phyloP scores from a whole-genome alignment of 164 flowering plant genomes.

The Vitis rotundifolia region DNA sequence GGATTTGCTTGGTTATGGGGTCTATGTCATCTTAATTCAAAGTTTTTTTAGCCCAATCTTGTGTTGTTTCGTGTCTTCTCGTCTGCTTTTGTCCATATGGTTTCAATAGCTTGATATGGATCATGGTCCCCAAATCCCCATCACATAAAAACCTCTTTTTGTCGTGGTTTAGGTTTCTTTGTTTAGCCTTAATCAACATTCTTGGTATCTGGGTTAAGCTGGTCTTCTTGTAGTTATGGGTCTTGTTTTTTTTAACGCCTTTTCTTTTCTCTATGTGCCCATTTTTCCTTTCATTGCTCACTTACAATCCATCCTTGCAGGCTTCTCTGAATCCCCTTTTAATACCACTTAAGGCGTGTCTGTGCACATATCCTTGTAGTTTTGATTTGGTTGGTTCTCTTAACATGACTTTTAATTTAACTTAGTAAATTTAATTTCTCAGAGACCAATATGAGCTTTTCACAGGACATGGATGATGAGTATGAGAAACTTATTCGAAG shows the following conservation, averaged over 20 bases:
- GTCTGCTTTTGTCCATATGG: background rate
- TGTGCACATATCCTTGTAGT: no score
- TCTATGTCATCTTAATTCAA: no score
- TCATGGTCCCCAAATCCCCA: no score
- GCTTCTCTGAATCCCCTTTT: no score
- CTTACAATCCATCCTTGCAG: no score
- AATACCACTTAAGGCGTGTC: no score
- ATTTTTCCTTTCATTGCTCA: slow-evolving; percentile 4
- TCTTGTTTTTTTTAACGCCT: slow-evolving; percentile 7
- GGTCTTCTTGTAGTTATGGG: slow-evolving; percentile 4
- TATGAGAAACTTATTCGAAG: slow-evolving; percentile 83
- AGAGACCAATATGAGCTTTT: slow-evolving; percentile 53
- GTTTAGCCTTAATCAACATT: background rate
- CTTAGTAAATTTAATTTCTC: slow-evolving; percentile 4
- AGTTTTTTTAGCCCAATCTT: no score
- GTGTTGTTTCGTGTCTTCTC: no score
- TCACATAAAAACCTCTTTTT: no score
- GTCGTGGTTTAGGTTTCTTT: background rate
- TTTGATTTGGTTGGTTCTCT: slow-evolving; percentile 8
- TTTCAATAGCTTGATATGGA: slow-evolving; percentile 6
- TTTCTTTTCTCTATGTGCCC: background rate
- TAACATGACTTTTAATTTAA: background rate
- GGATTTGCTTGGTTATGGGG: background rate
- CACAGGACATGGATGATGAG: slow-evolving; percentile 79
- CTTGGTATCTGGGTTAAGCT: slow-evolving; percentile 4